A percentile compares a stretch with the other conserved stretches of the same genome.
These are phyloP conservation scores for Juncus inflexus DNA, from an alignment of 176 grass and related monocot genomes.

Conservation along the genomic window DNA sequence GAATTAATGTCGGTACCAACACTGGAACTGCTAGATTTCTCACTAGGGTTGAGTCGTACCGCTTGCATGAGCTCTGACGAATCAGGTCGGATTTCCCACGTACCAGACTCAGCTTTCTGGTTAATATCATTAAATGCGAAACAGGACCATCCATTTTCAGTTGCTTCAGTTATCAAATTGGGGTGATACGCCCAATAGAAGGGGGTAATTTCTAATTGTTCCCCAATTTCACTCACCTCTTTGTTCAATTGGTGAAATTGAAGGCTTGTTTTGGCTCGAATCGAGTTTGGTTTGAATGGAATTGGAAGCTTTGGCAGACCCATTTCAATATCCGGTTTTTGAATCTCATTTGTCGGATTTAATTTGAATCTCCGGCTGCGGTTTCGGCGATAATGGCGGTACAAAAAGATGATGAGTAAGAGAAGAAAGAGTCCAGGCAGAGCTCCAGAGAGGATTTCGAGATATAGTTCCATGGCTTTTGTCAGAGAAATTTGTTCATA, in stretches of 20 bases:
- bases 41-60: slow-evolving; percentile 59
- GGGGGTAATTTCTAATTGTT: slow-evolving; percentile 21
- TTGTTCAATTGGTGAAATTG: slow-evolving; percentile 61
- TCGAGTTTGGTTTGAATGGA: slow-evolving; percentile 5
- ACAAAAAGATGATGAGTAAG: neutral
- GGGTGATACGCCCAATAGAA: slow-evolving; percentile 83
- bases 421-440: slow-evolving; percentile 14
- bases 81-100: slow-evolving; percentile 52
- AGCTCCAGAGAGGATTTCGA: slow-evolving; percentile 9
- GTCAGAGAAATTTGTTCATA: slow-evolving; percentile 10
- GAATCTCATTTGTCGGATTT: neutral
- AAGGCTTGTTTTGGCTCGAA: slow-evolving; percentile 43
- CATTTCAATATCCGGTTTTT: slow-evolving; percentile 3
- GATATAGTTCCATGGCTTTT: slow-evolving; percentile 11
- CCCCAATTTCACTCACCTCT: slow-evolving; percentile 20
- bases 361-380: slow-evolving; percentile 10
- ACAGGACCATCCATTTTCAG: slow-evolving; percentile 86
- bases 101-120: slow-evolving; percentile 24
- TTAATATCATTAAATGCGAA: slow-evolving; percentile 53
- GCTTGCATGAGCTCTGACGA: slow-evolving; percentile 83
- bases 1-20: slow-evolving; percentile 37
- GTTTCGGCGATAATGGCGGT: neutral
- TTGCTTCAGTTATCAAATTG: slow-evolving; percentile 55
- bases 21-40: slow-evolving; percentile 20
- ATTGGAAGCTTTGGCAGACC: neutral